These are phyloP conservation scores for Eucalyptus pauciflora DNA, from an alignment of 345 rosid species.

Conservation along the genomic window DNA sequence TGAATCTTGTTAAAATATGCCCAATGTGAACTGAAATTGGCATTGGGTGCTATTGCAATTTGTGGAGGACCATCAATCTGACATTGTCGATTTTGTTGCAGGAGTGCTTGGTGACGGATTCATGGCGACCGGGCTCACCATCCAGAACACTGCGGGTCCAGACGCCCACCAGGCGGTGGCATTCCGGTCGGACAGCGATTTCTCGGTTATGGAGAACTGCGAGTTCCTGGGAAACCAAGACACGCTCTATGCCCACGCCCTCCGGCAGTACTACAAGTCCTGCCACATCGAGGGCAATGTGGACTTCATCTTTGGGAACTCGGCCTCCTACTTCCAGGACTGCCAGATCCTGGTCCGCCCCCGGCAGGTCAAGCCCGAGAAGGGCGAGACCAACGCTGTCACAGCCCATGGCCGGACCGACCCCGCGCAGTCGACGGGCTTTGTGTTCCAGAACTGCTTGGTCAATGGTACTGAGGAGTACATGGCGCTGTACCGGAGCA, in stretches of 20 bases:
- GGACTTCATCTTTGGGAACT: constrained; percentile 40
- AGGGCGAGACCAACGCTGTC: constrained; percentile 22
- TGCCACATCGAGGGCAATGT: constrained; percentile 36
- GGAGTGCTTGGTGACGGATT: constrained; percentile 41
- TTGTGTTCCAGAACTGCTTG: constrained; percentile 24
- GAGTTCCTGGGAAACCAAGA: constrained; percentile 37
- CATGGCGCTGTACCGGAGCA: constrained; percentile 12
- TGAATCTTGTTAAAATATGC: neutral
- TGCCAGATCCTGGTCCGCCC: constrained; percentile 26
- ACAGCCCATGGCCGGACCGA: constrained; percentile 40
- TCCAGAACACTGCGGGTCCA: constrained; percentile 35
- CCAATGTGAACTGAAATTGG: neutral
- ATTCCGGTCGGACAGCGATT: constrained; percentile 26
- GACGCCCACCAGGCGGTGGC: constrained; percentile 42
- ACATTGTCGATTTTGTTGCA: neutral
- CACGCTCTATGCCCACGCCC: constrained; percentile 30
- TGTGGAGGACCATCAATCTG: neutral
- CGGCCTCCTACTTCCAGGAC: constrained; percentile 26
- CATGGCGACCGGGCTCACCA: constrained; percentile 35
- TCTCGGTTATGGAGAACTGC: constrained; percentile 22
- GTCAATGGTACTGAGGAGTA: constrained; percentile 32
- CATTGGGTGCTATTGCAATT: neutral
- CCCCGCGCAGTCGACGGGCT: constrained; percentile 32
- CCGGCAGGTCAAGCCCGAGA: constrained; percentile 27
- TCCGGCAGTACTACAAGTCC: constrained; percentile 39